Conservation (phyloP, 2,329 filamentous ascomycete genomes). For the Penicillium sp. region DNA sequence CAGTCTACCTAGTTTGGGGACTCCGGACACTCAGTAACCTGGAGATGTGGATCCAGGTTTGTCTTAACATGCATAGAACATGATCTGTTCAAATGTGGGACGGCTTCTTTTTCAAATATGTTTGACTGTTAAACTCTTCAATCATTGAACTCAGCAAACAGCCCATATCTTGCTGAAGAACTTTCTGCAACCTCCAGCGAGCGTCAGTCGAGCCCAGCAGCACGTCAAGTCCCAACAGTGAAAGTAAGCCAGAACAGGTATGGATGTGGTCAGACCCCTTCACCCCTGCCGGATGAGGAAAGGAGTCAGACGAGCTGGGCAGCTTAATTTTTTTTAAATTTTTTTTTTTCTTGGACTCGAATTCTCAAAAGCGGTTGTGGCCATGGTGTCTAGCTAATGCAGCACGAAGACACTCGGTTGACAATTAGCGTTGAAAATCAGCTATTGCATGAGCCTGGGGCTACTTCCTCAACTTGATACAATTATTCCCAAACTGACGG, state of each 20-base stretch:
- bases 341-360: neutral
- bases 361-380: neutral
- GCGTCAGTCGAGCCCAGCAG: neutral
- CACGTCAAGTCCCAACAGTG: neutral
- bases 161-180: neutral
- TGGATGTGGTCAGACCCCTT: neutral
- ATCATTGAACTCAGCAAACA: too few species aligned
- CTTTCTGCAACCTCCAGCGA: neutral
- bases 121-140: neutral
- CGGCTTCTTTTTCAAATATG: neutral
- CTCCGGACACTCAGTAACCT: neutral
- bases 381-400: neutral
- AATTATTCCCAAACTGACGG: too few species aligned
- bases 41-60: neutral
- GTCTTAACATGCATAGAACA: neutral
- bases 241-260: neutral
- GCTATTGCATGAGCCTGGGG: too few species aligned
- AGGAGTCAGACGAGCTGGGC: neutral
- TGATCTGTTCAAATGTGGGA: neutral
- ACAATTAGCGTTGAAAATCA: neutral
- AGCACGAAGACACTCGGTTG: neutral
- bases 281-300: neutral
- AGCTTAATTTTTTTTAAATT: neutral
- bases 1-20: neutral
- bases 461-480: too few species aligned